Percentiles rank a stretch among this genome's conserved stretches.
These are phyloP conservation scores for Micromonas commoda DNA, from an alignment of 139 green algal species.

Conservation along the genomic window DNA sequence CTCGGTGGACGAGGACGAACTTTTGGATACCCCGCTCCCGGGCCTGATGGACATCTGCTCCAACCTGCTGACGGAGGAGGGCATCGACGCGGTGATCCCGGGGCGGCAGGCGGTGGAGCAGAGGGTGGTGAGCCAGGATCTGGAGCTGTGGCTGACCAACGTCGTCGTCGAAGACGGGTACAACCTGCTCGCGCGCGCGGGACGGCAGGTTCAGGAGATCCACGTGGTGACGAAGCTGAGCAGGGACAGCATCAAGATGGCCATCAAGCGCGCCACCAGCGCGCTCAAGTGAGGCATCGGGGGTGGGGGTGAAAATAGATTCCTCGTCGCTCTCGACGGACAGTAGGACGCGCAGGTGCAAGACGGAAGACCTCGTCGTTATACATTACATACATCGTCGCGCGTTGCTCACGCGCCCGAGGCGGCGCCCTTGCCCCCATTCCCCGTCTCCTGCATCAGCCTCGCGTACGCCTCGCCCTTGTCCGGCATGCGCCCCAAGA, in stretches of 20 bases:
- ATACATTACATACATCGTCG: too few relatives aligned
- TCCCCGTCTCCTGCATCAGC: too few relatives aligned
- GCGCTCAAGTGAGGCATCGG: neutral
- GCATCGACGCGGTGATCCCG: slow-evolving; percentile 27
- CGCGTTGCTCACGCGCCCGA: too few relatives aligned
- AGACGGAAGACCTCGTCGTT: too few relatives aligned
- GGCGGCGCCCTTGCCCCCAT: too few relatives aligned
- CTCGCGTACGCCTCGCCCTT: too few relatives aligned
- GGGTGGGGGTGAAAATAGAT: too few relatives aligned
- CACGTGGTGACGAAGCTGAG: slow-evolving; percentile 29
- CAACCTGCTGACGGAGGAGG: slow-evolving; percentile 19
- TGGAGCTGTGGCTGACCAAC: slow-evolving; percentile 37
- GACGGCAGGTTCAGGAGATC: slow-evolving; percentile 31
- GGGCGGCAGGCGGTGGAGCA: slow-evolving; percentile 23
- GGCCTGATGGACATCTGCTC: slow-evolving; percentile 16
- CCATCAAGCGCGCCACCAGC: slow-evolving; percentile 19
- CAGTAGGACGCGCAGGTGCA: neutral
- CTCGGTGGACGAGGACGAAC: slow-evolving; percentile 11
- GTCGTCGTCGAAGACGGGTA: slow-evolving; percentile 28
- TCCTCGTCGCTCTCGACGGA: neutral
- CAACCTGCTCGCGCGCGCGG: slow-evolving; percentile 30
- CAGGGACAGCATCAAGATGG: slow-evolving; percentile 25
- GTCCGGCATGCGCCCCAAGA: too few relatives aligned
- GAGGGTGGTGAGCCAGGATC: slow-evolving; percentile 28
- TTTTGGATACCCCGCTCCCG: slow-evolving; percentile 8